phyloP scores from a whole-genome alignment of 2,329 filamentous ascomycete species.

The Raffaelea ambrosiae region DNA sequence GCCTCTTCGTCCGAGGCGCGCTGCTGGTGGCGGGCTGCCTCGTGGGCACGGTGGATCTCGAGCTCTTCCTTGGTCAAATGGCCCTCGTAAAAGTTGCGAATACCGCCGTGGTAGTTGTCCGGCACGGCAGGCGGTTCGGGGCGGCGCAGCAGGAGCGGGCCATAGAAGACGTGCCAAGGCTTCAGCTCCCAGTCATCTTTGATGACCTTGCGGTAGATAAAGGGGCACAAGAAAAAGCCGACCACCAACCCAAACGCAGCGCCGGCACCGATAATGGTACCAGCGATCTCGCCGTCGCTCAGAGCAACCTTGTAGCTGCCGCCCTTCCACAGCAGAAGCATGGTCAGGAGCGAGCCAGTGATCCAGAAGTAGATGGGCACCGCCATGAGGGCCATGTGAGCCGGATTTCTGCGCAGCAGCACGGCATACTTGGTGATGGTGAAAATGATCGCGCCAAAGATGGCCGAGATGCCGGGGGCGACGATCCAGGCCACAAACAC shows the following conservation, averaged over 20 bases:
- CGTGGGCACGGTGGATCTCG: slow-evolving; percentile 27
- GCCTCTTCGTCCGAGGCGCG: slow-evolving; percentile 8
- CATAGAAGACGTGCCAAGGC: slow-evolving; percentile 43
- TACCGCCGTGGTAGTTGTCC: slow-evolving; percentile 27
- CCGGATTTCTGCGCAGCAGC: slow-evolving; percentile 43
- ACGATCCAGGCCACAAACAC: slow-evolving; percentile 55
- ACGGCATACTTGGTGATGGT: slow-evolving; percentile 47
- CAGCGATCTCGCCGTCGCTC: slow-evolving; percentile 37
- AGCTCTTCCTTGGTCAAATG: slow-evolving; percentile 47
- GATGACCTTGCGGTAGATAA: slow-evolving; percentile 49
- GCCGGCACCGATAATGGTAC: slow-evolving; percentile 45
- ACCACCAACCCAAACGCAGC: slow-evolving; percentile 40
- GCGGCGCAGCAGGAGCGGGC: slow-evolving; percentile 42
- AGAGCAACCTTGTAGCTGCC: slow-evolving; percentile 37
- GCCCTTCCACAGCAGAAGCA: slow-evolving; percentile 54
- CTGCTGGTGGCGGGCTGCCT: slow-evolving; percentile 9
- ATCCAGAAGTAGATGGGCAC: slow-evolving; percentile 51
- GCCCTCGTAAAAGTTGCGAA: slow-evolving; percentile 49
- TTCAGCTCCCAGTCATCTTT: slow-evolving; percentile 53
- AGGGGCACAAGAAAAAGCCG: slow-evolving; percentile 47
- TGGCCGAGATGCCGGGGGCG: slow-evolving; percentile 45
- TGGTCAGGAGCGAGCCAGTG: slow-evolving; percentile 43
- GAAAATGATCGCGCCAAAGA: slow-evolving; percentile 47
- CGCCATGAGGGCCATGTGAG: slow-evolving; percentile 40
- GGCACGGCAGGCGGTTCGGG: slow-evolving; percentile 32